Conservation (phyloP, 2,329 filamentous ascomycete species). For the Diaporthe nobilis region DNA sequence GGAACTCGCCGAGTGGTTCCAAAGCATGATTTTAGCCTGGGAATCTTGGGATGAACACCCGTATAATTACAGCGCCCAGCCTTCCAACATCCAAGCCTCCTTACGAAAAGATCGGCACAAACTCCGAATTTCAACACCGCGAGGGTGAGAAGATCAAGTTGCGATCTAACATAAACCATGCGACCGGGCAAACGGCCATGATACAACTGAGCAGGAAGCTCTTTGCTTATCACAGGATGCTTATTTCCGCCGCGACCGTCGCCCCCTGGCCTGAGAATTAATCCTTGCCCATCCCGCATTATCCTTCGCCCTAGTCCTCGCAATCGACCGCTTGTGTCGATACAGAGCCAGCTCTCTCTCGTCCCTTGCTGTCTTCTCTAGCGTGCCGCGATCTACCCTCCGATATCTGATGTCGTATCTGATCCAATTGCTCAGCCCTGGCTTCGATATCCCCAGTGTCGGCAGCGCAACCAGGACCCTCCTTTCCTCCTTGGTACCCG, state of each 20-base stretch:
- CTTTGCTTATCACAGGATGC: background rate
- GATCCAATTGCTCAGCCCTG: conserved; percentile 63
- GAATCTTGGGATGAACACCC: conserved; percentile 31
- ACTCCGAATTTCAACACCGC: background rate
- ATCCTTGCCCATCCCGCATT: background rate
- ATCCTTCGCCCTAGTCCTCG: background rate
- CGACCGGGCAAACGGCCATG: too few relatives aligned
- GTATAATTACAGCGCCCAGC: background rate
- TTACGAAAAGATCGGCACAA: background rate
- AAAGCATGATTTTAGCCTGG: conserved; percentile 14
- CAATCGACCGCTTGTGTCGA: background rate
- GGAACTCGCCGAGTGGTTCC: conserved; percentile 21
- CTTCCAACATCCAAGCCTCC: background rate
- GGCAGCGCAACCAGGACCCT: conserved; percentile 66
- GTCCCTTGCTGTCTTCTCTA: conserved; percentile 45
- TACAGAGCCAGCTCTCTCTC: conserved; percentile 24
- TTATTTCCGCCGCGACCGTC: background rate
- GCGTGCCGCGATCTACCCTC: conserved; percentile 60
- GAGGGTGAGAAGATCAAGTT: background rate
- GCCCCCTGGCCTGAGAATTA: background rate
- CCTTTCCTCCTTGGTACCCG: conserved; percentile 38
- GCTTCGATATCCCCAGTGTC: conserved; percentile 63
- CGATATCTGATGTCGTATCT: conserved; percentile 65
- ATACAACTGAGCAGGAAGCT: background rate
- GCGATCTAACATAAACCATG: too few relatives aligned